These are phyloP conservation scores for Venturia oleaginea DNA, from an alignment of 2,329 filamentous ascomycete genomes.

Conservation along the genomic window DNA sequence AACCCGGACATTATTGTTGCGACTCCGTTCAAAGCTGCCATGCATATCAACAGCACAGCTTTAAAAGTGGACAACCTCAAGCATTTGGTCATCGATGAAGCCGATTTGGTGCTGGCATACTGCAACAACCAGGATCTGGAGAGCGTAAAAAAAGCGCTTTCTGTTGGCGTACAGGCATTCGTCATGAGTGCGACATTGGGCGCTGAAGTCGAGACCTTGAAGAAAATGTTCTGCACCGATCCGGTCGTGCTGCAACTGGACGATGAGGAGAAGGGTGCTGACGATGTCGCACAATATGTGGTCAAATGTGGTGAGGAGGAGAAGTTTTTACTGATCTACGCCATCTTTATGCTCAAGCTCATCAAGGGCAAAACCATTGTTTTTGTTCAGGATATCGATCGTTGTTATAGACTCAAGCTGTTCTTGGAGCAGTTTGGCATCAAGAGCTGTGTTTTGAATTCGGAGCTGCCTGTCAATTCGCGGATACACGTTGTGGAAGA, in stretches of 20 bases:
- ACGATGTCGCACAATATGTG: constrained; percentile 75
- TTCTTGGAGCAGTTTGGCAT: constrained; percentile 97
- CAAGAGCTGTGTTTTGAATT: constrained; percentile 86
- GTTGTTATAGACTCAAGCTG: constrained; percentile 85
- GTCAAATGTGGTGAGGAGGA: constrained; percentile 94
- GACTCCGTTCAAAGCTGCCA: constrained; percentile 75
- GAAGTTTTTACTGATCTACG: constrained; percentile 86
- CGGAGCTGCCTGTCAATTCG: constrained; percentile 86
- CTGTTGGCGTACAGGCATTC: constrained; percentile 71
- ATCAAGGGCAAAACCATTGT: constrained; percentile 87
- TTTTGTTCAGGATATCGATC: constrained; percentile 78
- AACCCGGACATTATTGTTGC: constrained; percentile 83
- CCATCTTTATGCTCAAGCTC: constrained; percentile 89
- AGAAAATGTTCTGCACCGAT: constrained; percentile 73
- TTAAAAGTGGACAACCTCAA: constrained; percentile 63
- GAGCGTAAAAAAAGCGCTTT: constrained; percentile 66
- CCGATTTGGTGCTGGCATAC: constrained; percentile 86
- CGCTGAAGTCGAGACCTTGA: constrained; percentile 70
- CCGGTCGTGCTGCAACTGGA: constrained; percentile 75
- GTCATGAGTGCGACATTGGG: constrained; percentile 84
- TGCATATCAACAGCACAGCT: constrained; percentile 64
- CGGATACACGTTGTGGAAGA: constrained; percentile 91
- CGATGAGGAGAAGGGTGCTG: constrained; percentile 67
- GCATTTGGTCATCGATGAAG: constrained; percentile 85
- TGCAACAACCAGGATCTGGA: constrained; percentile 88